These are phyloP conservation scores for Leishmania turanica DNA, from an alignment of 208 protist genomes.

Conservation along the genomic window DNA sequence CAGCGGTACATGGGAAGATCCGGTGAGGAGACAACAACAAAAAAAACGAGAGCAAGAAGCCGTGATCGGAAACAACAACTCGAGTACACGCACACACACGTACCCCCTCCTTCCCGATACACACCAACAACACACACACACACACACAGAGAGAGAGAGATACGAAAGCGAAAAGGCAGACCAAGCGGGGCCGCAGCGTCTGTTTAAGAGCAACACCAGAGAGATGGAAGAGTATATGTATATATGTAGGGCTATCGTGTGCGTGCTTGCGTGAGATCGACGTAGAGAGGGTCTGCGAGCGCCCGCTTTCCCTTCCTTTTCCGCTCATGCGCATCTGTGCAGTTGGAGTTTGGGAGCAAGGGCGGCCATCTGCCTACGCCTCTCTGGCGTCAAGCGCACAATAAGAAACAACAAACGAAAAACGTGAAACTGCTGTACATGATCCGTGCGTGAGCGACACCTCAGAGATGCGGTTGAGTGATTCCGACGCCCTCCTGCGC, in stretches of 20 bases:
- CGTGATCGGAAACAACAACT: neutral
- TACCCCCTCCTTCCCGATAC: no score
- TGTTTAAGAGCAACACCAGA: neutral
- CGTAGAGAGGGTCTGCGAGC: neutral
- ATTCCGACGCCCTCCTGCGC: neutral
- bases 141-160: no score
- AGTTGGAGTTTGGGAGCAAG: neutral
- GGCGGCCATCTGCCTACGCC: neutral
- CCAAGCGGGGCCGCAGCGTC: neutral
- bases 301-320: neutral
- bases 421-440: neutral
- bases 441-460: neutral
- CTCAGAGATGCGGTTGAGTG: neutral
- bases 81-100: neutral
- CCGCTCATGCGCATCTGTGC: neutral
- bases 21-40: constrained; percentile 20
- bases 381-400: neutral
- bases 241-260: neutral
- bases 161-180: no score
- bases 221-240: neutral
- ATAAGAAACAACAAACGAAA: neutral
- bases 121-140: no score
- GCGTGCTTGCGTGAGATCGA: neutral
- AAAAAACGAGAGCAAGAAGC: constrained; percentile 8
- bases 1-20: neutral